A percentile compares a stretch with the other conserved stretches of the same genome.
These are phyloP conservation scores for Acanthamoeba royreba DNA, from an alignment of 208 protist species.

Conservation along the genomic window DNA sequence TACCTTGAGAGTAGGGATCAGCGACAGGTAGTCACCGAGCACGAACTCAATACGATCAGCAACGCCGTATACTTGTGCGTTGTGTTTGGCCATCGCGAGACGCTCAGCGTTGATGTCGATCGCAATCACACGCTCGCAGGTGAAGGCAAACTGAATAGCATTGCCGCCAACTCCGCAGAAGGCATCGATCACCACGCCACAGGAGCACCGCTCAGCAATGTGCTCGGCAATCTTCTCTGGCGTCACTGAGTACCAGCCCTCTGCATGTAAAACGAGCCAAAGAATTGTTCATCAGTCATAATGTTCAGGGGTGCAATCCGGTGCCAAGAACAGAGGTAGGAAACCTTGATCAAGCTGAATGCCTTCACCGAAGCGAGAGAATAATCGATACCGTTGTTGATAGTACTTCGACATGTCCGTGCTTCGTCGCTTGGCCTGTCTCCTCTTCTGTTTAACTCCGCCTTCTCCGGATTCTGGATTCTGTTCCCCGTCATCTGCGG, in stretches of 20 bases:
- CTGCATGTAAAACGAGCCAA: background rate
- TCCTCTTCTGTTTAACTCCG: background rate
- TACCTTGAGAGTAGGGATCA: constrained; percentile 65
- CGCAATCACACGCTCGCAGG: constrained; percentile 76
- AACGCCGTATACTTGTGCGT: constrained; percentile 81
- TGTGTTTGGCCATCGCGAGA: constrained; percentile 73
- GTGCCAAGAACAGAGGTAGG: background rate
- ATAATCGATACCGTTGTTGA: constrained; percentile 53
- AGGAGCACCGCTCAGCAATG: constrained; percentile 53
- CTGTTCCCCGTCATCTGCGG: no score
- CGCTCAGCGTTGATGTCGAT: constrained; percentile 79
- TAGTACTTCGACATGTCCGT: constrained; percentile 51
- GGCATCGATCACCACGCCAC: constrained; percentile 57
- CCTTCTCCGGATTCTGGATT: background rate
- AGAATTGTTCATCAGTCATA: background rate
- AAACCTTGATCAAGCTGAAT: constrained; percentile 49
- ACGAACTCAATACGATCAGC: constrained; percentile 80
- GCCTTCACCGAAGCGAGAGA: constrained; percentile 62
- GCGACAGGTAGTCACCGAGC: constrained; percentile 71
- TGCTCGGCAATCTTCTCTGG: constrained; percentile 66
- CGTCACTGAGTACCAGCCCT: constrained; percentile 68
- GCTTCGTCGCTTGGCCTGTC: background rate
- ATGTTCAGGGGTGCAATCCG: background rate
- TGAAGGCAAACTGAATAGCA: constrained; percentile 80
- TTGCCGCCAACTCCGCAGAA: constrained; percentile 83